Evolutionary conservation across 78 protist genomes (phyloP), one percentile per base, ranked within the genome.

Genomic region (Parvularia atlantis): DNA sequence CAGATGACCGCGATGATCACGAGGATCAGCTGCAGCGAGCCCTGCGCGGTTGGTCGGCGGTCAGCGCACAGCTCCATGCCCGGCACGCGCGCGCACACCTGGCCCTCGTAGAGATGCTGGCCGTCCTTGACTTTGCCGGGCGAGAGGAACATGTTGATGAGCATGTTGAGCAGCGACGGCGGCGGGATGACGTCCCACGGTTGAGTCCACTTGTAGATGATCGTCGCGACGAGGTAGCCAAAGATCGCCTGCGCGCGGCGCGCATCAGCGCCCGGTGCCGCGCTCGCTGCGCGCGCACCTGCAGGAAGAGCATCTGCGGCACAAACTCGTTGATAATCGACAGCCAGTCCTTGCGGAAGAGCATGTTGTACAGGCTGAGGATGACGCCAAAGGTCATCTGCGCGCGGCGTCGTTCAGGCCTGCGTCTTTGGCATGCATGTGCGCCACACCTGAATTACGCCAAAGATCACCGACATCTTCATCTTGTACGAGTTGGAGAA

Each of bases 401-500:
- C 10, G 54, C 17, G n/a, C n/a, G n/a, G n/a, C n/a, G 16, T 48
- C 31, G 16, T 16, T 20, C 36, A 19, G 11, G 17, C 11, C 30
- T 31, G 16, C 14, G 16, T 13, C 11, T 48, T 48, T 22, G 17
- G 17, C 11, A 16, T 48, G 59, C 28, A 66, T 20, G 17, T 17
- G n/a, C n/a, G n/a, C n/a, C n/a, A n/a, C n/a, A n/a, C n/a, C 22
- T 92, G 99, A 44, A 70, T 19, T 46, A 98, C 94, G 37, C 99
- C 99, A 37, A 92, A 24, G 26, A 98, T 33, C 31, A 98, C 81
- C 41, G 99, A 78, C 36, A 91, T 17, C 85, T 98, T 98, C 99
- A 98, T 98, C 82, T 98, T 98, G 95, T 90, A 78, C 36, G 97
- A 89, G 85, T 98, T 97, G 87, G 74, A 67, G 83, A 77, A 93